Evolutionary conservation across 352 stramenopile species (phyloP), one percentile per base, ranked within the genome.

Genomic region (Phytophthora pluvialis): DNA sequence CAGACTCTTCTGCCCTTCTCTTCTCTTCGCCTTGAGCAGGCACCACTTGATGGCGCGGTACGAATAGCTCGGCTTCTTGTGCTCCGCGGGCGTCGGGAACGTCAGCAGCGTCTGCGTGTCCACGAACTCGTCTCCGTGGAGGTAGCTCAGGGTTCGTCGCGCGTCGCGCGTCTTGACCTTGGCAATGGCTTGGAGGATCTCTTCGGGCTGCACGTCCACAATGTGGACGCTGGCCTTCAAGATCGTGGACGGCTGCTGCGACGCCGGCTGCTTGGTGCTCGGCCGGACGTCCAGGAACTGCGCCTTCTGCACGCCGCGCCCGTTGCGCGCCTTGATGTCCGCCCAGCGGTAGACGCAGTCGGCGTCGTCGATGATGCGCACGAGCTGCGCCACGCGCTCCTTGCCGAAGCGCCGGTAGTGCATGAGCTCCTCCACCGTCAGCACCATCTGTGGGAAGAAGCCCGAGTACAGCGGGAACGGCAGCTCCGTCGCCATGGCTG

Each of bases 361-460:
- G 52, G 82, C 82, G 67, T 91, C 83, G 33, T 93, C 79, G 40
- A 86, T 79, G 31, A 93, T 77, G 40, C 83, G 79, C 57, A 87
- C 76, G 52, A 95, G 73, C 43, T 90, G 71, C 8, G 64, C 57
- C 42, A 95, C 69, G 10, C 83, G 81, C 60, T 90, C 81, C 63
- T 89, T 88, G 63, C 80, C 75, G 1, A 92, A 66, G 8, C 82
- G 83, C 26, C 86, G 78, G 63, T 91, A 91, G 65, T 91, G 81
- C 67, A 82, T 80, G 36, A 93, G 64, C 52, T 95, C 82, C 13
- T 91, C 81, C 9, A 83, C 67, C 12, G 78, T 90, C 16, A 95
- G 64, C 54, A 84, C 81, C 63, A 95, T 67, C 54, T 90, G 82
- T 43, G 86, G 86, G 72, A 95, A 95, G 71, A 93, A 92, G 35